phyloP scores from a whole-genome alignment of 1,284 basidiomycete genomes.

The Ceratobasidium theobromae region DNA sequence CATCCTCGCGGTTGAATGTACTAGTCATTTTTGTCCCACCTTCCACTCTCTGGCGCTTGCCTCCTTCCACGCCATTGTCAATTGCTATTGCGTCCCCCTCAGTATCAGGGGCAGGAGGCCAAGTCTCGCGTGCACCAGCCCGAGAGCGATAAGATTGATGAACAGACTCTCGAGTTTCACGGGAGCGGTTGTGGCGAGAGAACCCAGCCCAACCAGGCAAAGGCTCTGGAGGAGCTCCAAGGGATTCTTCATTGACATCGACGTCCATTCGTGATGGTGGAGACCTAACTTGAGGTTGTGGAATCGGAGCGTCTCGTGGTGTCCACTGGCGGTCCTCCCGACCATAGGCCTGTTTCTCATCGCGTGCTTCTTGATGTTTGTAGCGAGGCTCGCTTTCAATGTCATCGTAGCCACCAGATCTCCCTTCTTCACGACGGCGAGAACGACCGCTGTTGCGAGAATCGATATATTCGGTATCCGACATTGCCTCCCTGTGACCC shows the following conservation, averaged over 20 bases:
- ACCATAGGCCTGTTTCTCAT: not conserved
- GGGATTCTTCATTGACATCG: not conserved
- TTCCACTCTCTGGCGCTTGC: conserved; percentile 20
- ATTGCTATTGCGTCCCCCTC: not conserved
- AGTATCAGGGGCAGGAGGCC: not conserved
- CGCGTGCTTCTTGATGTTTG: not conserved
- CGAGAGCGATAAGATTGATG: conserved; percentile 2
- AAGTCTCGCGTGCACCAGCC: not conserved
- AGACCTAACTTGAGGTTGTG: not conserved
- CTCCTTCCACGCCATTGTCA: not conserved
- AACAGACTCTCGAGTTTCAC: not conserved
- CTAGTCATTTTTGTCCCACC: not conserved
- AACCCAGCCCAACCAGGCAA: conserved; percentile 25
- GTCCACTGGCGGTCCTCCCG: conserved; percentile 1
- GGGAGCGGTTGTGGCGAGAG: not conserved
- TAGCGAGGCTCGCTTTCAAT: conserved; percentile 1
- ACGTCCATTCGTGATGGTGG: conserved; percentile 1
- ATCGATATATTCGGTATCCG: not conserved
- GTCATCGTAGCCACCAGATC: not conserved
- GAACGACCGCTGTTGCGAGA: not conserved
- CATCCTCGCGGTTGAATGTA: not conserved
- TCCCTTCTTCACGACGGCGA: not conserved
- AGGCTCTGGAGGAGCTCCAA: not conserved
- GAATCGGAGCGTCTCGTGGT: not conserved
- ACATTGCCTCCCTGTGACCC: not conserved